Evolutionary conservation across 2,329 filamentous ascomycete species (phyloP).

Genomic region (Colletotrichum echinochloae): DNA sequence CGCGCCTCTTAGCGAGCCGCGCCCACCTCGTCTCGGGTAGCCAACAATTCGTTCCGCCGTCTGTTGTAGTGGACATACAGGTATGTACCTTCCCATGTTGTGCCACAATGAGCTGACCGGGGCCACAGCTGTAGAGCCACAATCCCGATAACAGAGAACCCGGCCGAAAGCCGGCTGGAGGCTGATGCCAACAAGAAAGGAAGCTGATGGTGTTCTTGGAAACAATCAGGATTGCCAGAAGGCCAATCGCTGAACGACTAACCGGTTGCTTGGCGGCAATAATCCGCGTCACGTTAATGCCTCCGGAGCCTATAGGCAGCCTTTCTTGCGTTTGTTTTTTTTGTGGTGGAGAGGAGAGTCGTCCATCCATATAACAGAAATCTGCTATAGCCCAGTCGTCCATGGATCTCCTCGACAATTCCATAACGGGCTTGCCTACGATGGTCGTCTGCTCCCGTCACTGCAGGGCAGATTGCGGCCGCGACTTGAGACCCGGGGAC

Average conservation of each 20-base stretch:
- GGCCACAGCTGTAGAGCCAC: neutral
- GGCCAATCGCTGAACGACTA: conserved; percentile 24
- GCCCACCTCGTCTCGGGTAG: conserved; percentile 27
- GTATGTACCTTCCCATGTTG: neutral
- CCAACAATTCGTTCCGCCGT: conserved; percentile 20
- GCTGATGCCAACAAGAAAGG: conserved; percentile 3
- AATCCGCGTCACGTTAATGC: conserved; percentile 46
- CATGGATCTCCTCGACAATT: conserved; percentile 35
- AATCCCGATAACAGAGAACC: neutral
- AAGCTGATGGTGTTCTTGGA: neutral
- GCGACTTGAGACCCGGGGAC: conserved; percentile 15
- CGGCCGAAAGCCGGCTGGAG: conserved; percentile 21
- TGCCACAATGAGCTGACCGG: conserved; percentile 25
- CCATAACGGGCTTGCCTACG: conserved; percentile 20
- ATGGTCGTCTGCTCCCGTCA: conserved; percentile 35
- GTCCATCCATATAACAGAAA: conserved; percentile 43
- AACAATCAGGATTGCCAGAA: conserved; percentile 1
- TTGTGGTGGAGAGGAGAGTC: conserved; percentile 11
- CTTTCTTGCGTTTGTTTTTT: conserved; percentile 27
- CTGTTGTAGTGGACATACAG: neutral
- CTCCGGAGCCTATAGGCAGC: neutral
- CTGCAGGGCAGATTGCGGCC: conserved; percentile 22
- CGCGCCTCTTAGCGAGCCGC: conserved; percentile 34
- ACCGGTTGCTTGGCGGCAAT: conserved; percentile 31
- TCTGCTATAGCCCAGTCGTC: conserved; percentile 32